Conservation (phyloP, 805 yeast genomes). For the Zygosaccharomyces gambellarensis region DNA sequence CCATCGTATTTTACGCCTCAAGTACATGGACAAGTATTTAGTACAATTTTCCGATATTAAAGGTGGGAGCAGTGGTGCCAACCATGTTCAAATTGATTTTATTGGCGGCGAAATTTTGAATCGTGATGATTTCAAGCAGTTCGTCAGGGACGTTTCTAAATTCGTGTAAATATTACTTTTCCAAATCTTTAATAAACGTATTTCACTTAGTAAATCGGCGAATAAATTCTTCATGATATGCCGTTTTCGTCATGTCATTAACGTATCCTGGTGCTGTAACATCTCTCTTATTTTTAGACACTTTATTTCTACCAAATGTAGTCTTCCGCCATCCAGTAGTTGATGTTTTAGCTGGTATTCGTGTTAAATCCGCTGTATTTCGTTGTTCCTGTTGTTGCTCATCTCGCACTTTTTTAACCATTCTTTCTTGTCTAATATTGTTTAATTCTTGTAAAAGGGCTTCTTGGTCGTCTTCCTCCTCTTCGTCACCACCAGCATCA, state of each 20-base stretch:
- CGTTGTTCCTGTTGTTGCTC: conserved; percentile 22
- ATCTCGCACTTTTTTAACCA: conserved; percentile 23
- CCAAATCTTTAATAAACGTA: neutral
- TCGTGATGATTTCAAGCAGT: conserved; percentile 14
- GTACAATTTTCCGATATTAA: conserved; percentile 31
- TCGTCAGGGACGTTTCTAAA: conserved; percentile 16
- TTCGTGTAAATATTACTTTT: conserved; percentile 7
- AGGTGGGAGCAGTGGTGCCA: conserved; percentile 28
- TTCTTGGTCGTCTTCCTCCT: conserved; percentile 36
- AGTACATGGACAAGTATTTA: conserved; percentile 27
- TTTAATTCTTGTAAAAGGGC: conserved; percentile 41
- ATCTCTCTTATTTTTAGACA: conserved; percentile 9
- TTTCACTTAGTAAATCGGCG: conserved; percentile 36
- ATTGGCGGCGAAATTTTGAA: conserved; percentile 17
- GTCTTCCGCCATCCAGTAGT: conserved; percentile 27
- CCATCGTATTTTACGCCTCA: conserved; percentile 26
- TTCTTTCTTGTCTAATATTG: conserved; percentile 37
- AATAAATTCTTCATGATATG: conserved; percentile 41
- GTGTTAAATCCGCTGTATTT: conserved; percentile 18
- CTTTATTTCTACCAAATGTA: conserved; percentile 23
- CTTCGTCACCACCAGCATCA: conserved; percentile 32
- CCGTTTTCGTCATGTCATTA: conserved; percentile 38
- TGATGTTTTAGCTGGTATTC: conserved; percentile 13
- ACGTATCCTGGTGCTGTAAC: conserved; percentile 19
- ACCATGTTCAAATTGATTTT: conserved; percentile 29